These are phyloP conservation scores for Syzygium aqueum DNA, from an alignment of 345 rosid genomes.

Conservation along the genomic window DNA sequence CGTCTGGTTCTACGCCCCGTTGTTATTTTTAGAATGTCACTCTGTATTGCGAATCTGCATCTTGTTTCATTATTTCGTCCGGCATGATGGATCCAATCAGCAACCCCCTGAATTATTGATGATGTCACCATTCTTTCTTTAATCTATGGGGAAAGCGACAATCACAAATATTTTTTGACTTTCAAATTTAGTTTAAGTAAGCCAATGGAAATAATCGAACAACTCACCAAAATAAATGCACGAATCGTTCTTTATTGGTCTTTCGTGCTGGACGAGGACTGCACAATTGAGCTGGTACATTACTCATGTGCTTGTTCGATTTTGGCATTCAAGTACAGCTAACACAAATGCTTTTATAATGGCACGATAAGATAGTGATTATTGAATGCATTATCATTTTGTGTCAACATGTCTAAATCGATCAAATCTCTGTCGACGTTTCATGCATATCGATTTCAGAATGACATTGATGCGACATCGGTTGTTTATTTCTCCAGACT, in stretches of 20 bases:
- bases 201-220: neutral
- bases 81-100: neutral
- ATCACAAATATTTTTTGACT: neutral
- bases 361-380: neutral
- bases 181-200: neutral
- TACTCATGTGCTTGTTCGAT: neutral
- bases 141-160: neutral
- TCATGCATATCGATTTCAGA: neutral
- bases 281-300: neutral
- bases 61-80: neutral
- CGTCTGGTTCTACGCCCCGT: neutral
- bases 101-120: neutral
- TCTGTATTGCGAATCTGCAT: neutral
- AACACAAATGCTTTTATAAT: neutral
- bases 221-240: neutral
- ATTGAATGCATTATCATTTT: neutral
- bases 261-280: neutral
- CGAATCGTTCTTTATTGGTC: neutral
- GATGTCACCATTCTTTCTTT: neutral
- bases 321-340: neutral
- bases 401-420: no score
- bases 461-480: neutral
- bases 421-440: neutral
- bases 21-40: neutral
- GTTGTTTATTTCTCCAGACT: neutral